phyloP scores from a whole-genome alignment of 441 rosid species.

The Omphalea diandra region DNA sequence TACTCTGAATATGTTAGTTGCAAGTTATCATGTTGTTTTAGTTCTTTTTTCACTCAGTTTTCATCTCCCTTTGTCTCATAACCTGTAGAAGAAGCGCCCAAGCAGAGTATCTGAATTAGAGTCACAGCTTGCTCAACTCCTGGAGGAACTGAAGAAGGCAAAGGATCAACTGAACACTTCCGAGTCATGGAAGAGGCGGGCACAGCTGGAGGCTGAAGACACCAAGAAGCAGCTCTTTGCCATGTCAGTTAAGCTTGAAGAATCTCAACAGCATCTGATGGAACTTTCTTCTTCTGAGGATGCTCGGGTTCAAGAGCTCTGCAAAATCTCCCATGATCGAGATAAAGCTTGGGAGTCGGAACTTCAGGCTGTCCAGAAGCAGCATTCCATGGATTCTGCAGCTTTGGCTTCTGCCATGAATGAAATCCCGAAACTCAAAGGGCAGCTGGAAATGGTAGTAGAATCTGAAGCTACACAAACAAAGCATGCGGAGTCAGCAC shows the following conservation, averaged over 20 bases:
- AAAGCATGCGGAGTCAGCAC: slow-evolving; percentile 54
- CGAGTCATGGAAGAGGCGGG: slow-evolving; percentile 66
- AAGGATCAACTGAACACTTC: slow-evolving; percentile 71
- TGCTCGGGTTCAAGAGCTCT: slow-evolving; percentile 70
- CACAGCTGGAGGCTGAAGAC: slow-evolving; percentile 80
- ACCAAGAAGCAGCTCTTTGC: slow-evolving; percentile 52
- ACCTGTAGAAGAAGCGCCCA: slow-evolving; percentile 63
- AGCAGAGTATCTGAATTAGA: slow-evolving; percentile 64
- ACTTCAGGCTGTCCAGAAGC: slow-evolving; percentile 91
- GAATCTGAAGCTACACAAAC: slow-evolving; percentile 60
- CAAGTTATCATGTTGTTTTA: background rate
- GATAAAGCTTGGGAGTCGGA: slow-evolving; percentile 95
- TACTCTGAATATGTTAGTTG: background rate
- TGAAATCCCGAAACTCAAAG: slow-evolving; percentile 86
- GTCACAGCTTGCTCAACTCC: slow-evolving; percentile 72
- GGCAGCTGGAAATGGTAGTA: slow-evolving; percentile 59
- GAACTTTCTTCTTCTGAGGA: slow-evolving; percentile 87
- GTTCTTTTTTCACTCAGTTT: slow-evolving; percentile 6
- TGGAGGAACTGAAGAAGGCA: slow-evolving; percentile 78
- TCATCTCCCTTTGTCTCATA: slow-evolving; percentile 20
- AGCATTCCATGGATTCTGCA: slow-evolving; percentile 73
- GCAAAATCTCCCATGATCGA: slow-evolving; percentile 76
- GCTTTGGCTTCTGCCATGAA: slow-evolving; percentile 75
- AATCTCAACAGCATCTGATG: slow-evolving; percentile 59
- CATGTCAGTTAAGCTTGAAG: slow-evolving; percentile 56